Conservation (phyloP, 306 rosid genomes). For the Prunus davidiana region DNA sequence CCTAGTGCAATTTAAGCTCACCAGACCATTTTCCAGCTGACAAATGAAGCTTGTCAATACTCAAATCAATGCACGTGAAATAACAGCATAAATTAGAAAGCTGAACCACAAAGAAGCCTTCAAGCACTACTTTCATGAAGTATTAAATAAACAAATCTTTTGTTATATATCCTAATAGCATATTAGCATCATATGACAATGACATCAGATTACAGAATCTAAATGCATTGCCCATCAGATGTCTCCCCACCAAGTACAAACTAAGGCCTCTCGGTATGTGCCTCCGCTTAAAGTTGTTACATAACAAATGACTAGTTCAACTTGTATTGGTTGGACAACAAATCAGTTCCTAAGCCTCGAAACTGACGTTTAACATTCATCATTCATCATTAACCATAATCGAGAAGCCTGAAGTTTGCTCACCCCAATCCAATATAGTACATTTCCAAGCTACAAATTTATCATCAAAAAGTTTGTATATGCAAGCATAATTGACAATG, state of each 20-base stretch:
- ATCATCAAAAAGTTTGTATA: not conserved
- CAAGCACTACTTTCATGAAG: not conserved
- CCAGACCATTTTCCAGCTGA: not conserved
- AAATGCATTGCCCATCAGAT: not conserved
- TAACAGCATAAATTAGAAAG: not conserved
- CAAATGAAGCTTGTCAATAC: not conserved
- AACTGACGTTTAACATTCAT: not conserved
- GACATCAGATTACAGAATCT: not conserved
- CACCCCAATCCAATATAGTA: not conserved
- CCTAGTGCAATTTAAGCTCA: not conserved
- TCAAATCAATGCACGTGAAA: not conserved
- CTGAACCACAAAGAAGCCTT: not conserved
- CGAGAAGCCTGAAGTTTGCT: not conserved
- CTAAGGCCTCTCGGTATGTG: not conserved
- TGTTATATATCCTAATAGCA: not conserved
- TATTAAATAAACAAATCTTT: not conserved
- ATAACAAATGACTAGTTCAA: not conserved
- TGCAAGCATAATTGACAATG: not conserved
- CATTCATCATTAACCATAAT: not conserved
- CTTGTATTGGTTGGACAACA: not conserved
- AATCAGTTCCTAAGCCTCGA: not conserved
- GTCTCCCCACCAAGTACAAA: not conserved
- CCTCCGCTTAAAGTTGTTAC: not conserved
- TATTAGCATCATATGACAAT: not conserved
- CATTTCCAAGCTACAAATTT: not conserved